These are phyloP conservation scores for Volvariella surrecta DNA, from an alignment of 1,284 basidiomycete genomes.

Conservation along the genomic window DNA sequence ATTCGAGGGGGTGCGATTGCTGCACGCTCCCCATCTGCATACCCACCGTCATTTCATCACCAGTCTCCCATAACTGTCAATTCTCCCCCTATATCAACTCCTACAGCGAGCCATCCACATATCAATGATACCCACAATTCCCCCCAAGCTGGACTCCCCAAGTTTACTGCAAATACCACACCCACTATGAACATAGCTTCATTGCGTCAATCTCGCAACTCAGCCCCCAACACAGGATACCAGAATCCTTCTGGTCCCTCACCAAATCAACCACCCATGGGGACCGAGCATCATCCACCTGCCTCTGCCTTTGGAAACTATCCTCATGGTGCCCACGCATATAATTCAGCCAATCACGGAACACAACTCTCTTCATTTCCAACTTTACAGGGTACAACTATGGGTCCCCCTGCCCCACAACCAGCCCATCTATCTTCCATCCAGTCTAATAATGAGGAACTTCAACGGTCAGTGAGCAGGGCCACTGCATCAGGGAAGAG, in stretches of 20 bases:
- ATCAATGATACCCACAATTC: slow-evolving; percentile 25
- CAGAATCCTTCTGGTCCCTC: slow-evolving; percentile 17
- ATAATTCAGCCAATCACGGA: slow-evolving; percentile 17
- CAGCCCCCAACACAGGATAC: slow-evolving; percentile 19
- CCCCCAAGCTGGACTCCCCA: slow-evolving; percentile 19
- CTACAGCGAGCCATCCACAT: slow-evolving; percentile 38
- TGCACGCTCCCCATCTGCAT: slow-evolving; percentile 54
- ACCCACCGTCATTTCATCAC: slow-evolving; percentile 44
- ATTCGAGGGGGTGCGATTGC: slow-evolving; percentile 43
- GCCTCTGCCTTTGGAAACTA: slow-evolving; percentile 25
- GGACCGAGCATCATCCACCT: slow-evolving; percentile 15
- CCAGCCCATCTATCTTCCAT: slow-evolving; percentile 46
- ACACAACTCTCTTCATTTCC: slow-evolving; percentile 57
- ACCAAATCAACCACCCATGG: slow-evolving; percentile 15
- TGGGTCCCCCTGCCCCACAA: slow-evolving; percentile 41
- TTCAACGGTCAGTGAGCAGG: slow-evolving; percentile 32
- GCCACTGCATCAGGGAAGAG: slow-evolving; percentile 37
- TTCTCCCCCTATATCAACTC: slow-evolving; percentile 57
- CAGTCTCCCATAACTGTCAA: slow-evolving; percentile 55
- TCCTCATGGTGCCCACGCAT: slow-evolving; percentile 19
- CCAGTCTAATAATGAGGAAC: slow-evolving; percentile 45
- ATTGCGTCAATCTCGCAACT: slow-evolving; percentile 20
- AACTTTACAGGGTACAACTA: slow-evolving; percentile 41
- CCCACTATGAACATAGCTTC: slow-evolving; percentile 17
- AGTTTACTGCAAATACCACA: slow-evolving; percentile 13